These are phyloP conservation scores for Parachaetomium inaequale DNA, from an alignment of 495 filamentous ascomycete species.

Conservation along the genomic window DNA sequence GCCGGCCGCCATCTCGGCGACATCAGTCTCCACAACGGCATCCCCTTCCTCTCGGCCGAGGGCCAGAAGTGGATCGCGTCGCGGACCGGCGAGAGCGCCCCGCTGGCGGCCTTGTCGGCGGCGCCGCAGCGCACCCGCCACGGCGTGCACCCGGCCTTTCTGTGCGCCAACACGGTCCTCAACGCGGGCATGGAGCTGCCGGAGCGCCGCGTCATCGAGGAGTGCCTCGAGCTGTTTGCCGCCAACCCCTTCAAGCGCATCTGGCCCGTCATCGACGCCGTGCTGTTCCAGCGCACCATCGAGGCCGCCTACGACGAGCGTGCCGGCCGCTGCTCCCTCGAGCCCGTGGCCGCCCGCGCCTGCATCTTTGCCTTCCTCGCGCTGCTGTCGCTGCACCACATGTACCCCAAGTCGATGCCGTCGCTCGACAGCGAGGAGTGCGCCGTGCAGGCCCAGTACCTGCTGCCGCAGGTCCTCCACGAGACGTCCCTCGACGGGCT, in stretches of 20 bases:
- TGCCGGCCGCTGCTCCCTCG: background rate
- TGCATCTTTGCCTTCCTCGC: slow-evolving; percentile 48
- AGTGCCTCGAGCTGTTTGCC: slow-evolving; percentile 20
- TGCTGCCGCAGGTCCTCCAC: slow-evolving; percentile 43
- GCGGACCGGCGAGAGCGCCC: slow-evolving; percentile 43
- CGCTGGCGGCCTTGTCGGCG: slow-evolving; percentile 35
- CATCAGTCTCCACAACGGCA: slow-evolving; percentile 45
- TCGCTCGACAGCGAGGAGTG: slow-evolving; percentile 25
- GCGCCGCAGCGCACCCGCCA: slow-evolving; percentile 22
- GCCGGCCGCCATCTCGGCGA: slow-evolving; percentile 47
- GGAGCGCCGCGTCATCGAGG: slow-evolving; percentile 14
- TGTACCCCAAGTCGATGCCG: slow-evolving; percentile 33
- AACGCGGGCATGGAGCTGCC: slow-evolving; percentile 12
- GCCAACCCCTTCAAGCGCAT: slow-evolving; percentile 36
- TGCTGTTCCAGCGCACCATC: slow-evolving; percentile 44
- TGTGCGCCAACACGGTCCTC: background rate
- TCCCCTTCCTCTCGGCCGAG: slow-evolving; percentile 46
- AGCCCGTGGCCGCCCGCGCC: slow-evolving; percentile 32
- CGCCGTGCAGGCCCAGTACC: slow-evolving; percentile 37
- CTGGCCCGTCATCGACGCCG: slow-evolving; percentile 43
- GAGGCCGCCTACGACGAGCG: slow-evolving; percentile 35
- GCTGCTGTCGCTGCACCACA: slow-evolving; percentile 29
- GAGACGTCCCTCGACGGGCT: slow-evolving; percentile 40
- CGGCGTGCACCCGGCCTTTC: background rate
- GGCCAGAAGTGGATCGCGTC: slow-evolving; percentile 47